These are phyloP conservation scores for Camelina laxa DNA, from an alignment of 345 rosid species.

Conservation along the genomic window DNA sequence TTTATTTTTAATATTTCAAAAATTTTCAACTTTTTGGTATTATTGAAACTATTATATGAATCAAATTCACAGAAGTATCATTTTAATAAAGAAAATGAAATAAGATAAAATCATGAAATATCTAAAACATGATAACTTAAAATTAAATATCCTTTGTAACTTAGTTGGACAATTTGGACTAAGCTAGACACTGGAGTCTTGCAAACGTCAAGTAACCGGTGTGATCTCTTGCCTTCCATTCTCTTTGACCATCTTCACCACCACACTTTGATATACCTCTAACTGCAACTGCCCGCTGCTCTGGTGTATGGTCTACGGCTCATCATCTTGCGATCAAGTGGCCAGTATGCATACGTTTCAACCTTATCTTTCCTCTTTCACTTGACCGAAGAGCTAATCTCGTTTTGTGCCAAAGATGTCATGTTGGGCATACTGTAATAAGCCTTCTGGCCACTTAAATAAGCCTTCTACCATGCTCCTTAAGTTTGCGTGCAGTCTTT, in stretches of 20 bases:
- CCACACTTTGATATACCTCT: slow-evolving; percentile 85
- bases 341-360: slow-evolving; percentile 98
- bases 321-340: slow-evolving; percentile 96
- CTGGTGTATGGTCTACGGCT: slow-evolving; percentile 87
- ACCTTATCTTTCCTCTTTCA: slow-evolving; percentile 79
- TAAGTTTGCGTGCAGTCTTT: slow-evolving; percentile 75
- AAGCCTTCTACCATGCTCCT: slow-evolving; percentile 80
- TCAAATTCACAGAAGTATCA: no score
- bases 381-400: slow-evolving; percentile 77
- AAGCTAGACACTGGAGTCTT: slow-evolving; percentile 64
- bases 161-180: slow-evolving; percentile 3
- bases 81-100: no score
- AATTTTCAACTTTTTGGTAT: no score
- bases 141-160: no score
- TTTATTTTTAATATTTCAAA: no score
- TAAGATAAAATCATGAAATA: no score
- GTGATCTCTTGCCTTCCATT: slow-evolving; percentile 89
- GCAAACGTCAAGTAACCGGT: slow-evolving; percentile 95
- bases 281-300: slow-evolving; percentile 84
- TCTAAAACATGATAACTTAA: no score
- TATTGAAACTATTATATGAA: no score
- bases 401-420: slow-evolving; percentile 54
- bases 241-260: slow-evolving; percentile 69
- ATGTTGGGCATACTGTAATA: slow-evolving; percentile 2
- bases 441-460: slow-evolving; percentile 80